Conservation (phyloP, 1,139 yeast genomes). For the Scheffersomyces illinoinensis region DNA sequence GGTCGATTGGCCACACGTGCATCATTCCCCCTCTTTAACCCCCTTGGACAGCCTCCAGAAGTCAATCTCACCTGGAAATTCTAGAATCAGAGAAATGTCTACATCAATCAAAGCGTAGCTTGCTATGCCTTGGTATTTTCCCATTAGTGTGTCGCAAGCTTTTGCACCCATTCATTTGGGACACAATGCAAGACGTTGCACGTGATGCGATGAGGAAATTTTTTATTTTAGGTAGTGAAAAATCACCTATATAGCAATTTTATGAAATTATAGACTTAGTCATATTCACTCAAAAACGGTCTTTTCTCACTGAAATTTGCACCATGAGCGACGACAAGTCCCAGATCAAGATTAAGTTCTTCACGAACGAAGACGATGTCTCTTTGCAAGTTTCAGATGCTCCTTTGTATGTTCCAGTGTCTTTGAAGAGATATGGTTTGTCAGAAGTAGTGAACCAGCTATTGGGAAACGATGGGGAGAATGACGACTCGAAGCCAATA, state of each 20-base stretch:
- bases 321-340: constrained; percentile 32
- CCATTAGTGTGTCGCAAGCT: neutral
- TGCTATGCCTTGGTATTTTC: neutral
- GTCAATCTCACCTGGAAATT: constrained; percentile 19
- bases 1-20: constrained; percentile 25
- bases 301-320: neutral
- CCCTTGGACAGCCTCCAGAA: constrained; percentile 10
- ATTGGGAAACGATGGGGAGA: constrained; percentile 40
- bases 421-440: constrained; percentile 84
- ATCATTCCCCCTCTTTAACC: constrained; percentile 23
- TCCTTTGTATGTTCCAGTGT: constrained; percentile 84
- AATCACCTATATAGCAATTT: neutral
- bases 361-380: constrained; percentile 84
- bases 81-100: constrained; percentile 1
- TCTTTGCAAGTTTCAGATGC: constrained; percentile 72
- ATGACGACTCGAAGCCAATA: constrained; percentile 56
- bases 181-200: neutral
- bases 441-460: constrained; percentile 94
- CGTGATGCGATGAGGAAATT: constrained; percentile 16
- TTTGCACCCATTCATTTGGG: constrained; percentile 1
- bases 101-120: neutral
- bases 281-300: neutral
- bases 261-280: neutral
- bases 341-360: constrained; percentile 73
- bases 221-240: neutral